Evolutionary conservation across 2,329 filamentous ascomycete species (phyloP).

Genomic region (Penicillium crustosum): DNA sequence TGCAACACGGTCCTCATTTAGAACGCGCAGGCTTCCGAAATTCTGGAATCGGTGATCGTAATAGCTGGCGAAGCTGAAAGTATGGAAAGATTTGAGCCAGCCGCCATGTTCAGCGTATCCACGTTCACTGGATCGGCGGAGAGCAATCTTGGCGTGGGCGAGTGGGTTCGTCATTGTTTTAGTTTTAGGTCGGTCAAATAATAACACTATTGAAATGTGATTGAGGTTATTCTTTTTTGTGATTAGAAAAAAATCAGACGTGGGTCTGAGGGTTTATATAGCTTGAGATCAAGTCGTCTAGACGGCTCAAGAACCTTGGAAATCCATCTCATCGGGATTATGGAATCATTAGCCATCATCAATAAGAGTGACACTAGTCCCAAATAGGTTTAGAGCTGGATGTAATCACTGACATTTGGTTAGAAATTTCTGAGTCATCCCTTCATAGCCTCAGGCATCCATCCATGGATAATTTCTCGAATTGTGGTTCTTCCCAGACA

Average conservation of each 20-base stretch:
- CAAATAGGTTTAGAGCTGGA: background rate
- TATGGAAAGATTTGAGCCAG: slow-evolving; percentile 86
- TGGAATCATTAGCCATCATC: slow-evolving; percentile 24
- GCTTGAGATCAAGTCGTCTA: slow-evolving; percentile 1
- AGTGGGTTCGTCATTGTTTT: slow-evolving; percentile 62
- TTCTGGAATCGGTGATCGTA: slow-evolving; percentile 65
- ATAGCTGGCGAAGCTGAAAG: slow-evolving; percentile 76
- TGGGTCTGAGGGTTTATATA: slow-evolving; percentile 9
- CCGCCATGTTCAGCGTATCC: slow-evolving; percentile 80
- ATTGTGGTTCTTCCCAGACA: no score
- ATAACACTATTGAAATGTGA: background rate
- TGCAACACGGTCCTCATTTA: slow-evolving; percentile 84
- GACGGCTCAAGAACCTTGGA: slow-evolving; percentile 12
- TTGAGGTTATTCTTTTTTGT: background rate
- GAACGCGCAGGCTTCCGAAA: slow-evolving; percentile 76
- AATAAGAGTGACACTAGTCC: slow-evolving; percentile 11
- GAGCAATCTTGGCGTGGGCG: slow-evolving; percentile 68
- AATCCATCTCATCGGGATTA: slow-evolving; percentile 13
- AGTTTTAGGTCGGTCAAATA: background rate
- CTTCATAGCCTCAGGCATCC: no score
- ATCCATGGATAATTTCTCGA: no score
- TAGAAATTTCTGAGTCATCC: background rate
- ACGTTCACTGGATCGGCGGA: slow-evolving; percentile 68
- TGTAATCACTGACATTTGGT: background rate
- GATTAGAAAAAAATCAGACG: background rate